Evolutionary conservation across 23 red algal genomes (phyloP), one percentile per base, ranked within the genome.

Genomic region (Cyanidium caldarium): DNA sequence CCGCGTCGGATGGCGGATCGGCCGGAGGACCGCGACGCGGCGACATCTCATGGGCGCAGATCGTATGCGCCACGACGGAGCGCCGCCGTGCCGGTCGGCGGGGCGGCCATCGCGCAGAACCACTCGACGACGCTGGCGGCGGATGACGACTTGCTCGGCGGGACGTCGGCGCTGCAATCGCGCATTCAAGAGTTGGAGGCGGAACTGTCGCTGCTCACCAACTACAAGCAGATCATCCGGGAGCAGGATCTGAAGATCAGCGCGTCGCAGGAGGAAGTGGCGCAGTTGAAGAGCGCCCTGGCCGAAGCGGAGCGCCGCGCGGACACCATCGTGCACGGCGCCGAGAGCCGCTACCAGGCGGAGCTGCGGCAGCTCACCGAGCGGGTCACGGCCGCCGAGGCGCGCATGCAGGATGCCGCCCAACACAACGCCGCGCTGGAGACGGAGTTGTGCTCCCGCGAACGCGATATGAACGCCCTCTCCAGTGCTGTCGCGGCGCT

Each of bases 171-270:
- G 3, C 17, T 73, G 69, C 10, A 73, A 19, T 14, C 26, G 36
- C 30, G 42, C 7, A 73, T 46, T 34, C 38, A 34, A 46, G 34
- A 73, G 19, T 67, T 75, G 37, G 83, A 87, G 66, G 72, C 73
- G n/a, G 66, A 77, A 65, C 38, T 73, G 26, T 81, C 77, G 17
- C 51, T 28, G 23, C 10, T 61, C 51, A 28, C 19, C 23, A 28
- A 61, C 7, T 93, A 93, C 76, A 93, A 93, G 58, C 71, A 83
- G 69, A 45, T 93, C 3, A 93, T 93, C 56, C 74, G 87, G 13
- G 29, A 44, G 68, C 87, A 93, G 51, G 87, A 93, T 41, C 72
- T 44, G 46, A 31, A 34, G 23, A 34, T 93, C 16, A 43, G 41
- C 13, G 68, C 42, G 10, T 56, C 80, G 14, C 67, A 80, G 29